phyloP scores from a whole-genome alignment of 2,329 filamentous ascomycete species.

The Microcyclospora pomicola region DNA sequence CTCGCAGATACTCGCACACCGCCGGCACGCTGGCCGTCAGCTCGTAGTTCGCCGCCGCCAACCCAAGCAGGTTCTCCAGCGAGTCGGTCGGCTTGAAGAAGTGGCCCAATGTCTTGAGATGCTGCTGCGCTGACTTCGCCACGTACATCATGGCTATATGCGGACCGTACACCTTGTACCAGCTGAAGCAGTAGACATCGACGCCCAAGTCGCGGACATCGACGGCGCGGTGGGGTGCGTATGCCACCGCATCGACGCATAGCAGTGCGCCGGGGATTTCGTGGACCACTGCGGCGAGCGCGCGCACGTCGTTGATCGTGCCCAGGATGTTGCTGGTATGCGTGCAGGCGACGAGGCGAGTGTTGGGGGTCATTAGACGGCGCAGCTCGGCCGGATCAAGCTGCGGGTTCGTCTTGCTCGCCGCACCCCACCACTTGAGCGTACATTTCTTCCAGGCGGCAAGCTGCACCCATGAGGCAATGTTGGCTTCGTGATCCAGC shows the following conservation, averaged over 20 bases:
- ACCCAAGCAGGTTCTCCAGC: slow-evolving; percentile 52
- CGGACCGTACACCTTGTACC: slow-evolving; percentile 74
- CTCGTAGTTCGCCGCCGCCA: slow-evolving; percentile 60
- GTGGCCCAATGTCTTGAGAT: slow-evolving; percentile 46
- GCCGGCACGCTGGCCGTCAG: slow-evolving; percentile 47
- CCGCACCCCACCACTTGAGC: slow-evolving; percentile 53
- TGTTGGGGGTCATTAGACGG: slow-evolving; percentile 47
- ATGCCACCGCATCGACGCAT: slow-evolving; percentile 63
- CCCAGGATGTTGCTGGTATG: slow-evolving; percentile 64
- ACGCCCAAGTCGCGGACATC: slow-evolving; percentile 56
- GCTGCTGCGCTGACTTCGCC: slow-evolving; percentile 40
- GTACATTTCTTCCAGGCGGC: slow-evolving; percentile 46
- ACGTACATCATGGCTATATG: slow-evolving; percentile 61
- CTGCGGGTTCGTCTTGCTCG: slow-evolving; percentile 39
- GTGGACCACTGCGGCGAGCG: slow-evolving; percentile 42
- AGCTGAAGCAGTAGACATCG: slow-evolving; percentile 66
- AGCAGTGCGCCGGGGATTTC: slow-evolving; percentile 43
- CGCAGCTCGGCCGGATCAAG: slow-evolving; percentile 45
- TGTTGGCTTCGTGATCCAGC: slow-evolving; percentile 67
- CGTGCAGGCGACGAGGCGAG: slow-evolving; percentile 57
- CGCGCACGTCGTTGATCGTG: slow-evolving; percentile 49
- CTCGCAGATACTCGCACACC: slow-evolving; percentile 42
- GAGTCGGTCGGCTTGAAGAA: slow-evolving; percentile 50
- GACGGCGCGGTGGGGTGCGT: slow-evolving; percentile 56
- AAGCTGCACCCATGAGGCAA: slow-evolving; percentile 58